Conservation (phyloP, 352 stramenopile species). For the Phytophthora hibernalis region DNA sequence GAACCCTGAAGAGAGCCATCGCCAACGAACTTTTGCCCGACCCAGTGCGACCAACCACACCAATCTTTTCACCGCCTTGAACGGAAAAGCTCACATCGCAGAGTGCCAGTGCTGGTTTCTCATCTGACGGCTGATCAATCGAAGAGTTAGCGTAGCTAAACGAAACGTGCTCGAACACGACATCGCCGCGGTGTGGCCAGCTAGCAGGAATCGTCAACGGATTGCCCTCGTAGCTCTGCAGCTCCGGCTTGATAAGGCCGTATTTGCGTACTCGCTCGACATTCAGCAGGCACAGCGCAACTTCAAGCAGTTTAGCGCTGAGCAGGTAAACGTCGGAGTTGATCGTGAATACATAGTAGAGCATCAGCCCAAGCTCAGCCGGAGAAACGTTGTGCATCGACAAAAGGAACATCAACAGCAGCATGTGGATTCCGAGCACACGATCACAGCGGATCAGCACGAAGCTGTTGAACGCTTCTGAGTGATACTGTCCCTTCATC, state of each 20-base stretch:
- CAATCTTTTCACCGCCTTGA: conserved; percentile 58
- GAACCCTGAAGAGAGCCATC: conserved; percentile 64
- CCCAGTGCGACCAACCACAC: conserved; percentile 66
- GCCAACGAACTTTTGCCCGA: conserved; percentile 68
- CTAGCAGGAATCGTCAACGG: conserved; percentile 26
- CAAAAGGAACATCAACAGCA: conserved; percentile 45
- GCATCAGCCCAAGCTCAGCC: conserved; percentile 48
- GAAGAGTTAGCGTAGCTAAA: conserved; percentile 35
- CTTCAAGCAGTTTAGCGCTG: conserved; percentile 38
- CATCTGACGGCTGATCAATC: conserved; percentile 1
- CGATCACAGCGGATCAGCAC: conserved; percentile 46
- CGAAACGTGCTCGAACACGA: conserved; percentile 48
- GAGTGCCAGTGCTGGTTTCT: conserved; percentile 42
- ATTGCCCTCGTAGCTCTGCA: conserved; percentile 26
- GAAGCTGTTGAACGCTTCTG: conserved; percentile 41
- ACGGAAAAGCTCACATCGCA: conserved; percentile 60
- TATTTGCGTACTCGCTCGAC: conserved; percentile 57
- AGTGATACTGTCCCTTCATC: conserved; percentile 35
- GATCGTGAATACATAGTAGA: conserved; percentile 57
- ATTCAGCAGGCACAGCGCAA: conserved; percentile 39
- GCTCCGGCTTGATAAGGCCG: conserved; percentile 41
- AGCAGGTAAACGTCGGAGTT: conserved; percentile 50
- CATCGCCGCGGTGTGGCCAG: conserved; percentile 37
- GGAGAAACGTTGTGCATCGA: conserved; percentile 41
- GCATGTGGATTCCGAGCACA: conserved; percentile 43